Evolutionary conservation across 768 basidiomycete genomes (phyloP).

Genomic region (Hypholoma fasciculare): DNA sequence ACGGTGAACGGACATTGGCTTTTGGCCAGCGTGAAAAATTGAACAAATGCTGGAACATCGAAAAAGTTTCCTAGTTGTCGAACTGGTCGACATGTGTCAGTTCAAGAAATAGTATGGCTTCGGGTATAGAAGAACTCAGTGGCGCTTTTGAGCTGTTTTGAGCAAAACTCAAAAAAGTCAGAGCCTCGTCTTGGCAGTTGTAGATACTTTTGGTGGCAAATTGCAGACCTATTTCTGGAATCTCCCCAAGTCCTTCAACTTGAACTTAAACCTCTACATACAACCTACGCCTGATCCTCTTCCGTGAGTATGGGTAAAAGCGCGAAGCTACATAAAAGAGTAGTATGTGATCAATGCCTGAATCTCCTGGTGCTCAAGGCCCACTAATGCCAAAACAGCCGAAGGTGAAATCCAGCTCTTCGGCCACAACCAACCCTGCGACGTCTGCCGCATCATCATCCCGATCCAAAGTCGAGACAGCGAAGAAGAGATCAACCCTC

Average conservation of each 20-base stretch:
- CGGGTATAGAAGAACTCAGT: no score
- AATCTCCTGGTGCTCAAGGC: neutral
- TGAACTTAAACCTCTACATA: neutral
- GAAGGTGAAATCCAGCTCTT: slow-evolving; percentile 32
- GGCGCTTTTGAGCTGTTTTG: no score
- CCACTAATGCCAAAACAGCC: slow-evolving; percentile 16
- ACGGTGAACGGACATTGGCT: neutral
- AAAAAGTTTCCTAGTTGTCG: no score
- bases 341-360: slow-evolving; percentile 34
- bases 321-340: slow-evolving; percentile 64
- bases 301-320: slow-evolving; percentile 55
- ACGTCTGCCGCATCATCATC: slow-evolving; percentile 23
- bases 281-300: neutral
- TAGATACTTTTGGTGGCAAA: no score
- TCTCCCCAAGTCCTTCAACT: no score
- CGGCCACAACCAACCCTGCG: slow-evolving; percentile 18
- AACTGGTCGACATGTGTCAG: no score
- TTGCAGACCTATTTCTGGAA: no score
- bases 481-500: slow-evolving; percentile 51
- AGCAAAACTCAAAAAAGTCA: no score
- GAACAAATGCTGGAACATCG: no score
- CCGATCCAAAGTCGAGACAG: slow-evolving; percentile 36
- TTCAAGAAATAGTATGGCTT: no score
- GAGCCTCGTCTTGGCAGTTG: no score
- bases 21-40: no score